Evolutionary conservation across 1,284 basidiomycete genomes (phyloP).

Genomic region (Boletus calvinii): DNA sequence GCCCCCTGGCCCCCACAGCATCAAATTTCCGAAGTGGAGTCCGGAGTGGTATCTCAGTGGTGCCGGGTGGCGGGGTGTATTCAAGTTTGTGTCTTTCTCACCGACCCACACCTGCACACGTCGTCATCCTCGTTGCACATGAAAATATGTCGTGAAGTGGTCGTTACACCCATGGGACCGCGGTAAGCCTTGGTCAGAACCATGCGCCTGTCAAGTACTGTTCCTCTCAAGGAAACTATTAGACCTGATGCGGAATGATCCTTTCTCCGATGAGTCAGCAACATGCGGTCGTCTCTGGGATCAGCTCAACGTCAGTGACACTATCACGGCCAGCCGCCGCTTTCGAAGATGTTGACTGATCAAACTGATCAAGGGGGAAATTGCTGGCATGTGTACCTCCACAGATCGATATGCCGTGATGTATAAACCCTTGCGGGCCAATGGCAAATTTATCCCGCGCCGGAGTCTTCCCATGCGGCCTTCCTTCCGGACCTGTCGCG

Average conservation of each 20-base stretch:
- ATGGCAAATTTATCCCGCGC: slow-evolving; percentile 27
- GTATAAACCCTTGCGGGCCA: slow-evolving; percentile 10
- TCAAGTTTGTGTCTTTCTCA: neutral
- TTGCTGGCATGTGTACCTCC: neutral
- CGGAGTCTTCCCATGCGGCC: slow-evolving; percentile 14
- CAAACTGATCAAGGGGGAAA: slow-evolving; percentile 11
- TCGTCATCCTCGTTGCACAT: neutral
- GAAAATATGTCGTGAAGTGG: neutral
- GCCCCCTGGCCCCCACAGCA: no score
- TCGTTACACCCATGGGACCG: slow-evolving; percentile 6
- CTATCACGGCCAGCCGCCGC: neutral
- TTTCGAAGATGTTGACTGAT: slow-evolving; percentile 4
- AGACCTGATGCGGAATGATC: neutral
- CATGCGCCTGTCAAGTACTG: neutral
- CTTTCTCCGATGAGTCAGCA: neutral
- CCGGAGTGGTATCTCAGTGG: neutral
- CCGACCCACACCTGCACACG: neutral
- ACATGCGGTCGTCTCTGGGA: neutral
- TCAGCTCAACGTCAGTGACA: no score
- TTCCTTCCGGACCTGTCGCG: slow-evolving; percentile 22
- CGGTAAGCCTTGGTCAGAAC: neutral
- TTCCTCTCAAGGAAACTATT: neutral
- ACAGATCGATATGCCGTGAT: slow-evolving; percentile 16
- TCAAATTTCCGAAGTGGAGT: neutral
- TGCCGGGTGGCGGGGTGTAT: neutral